Percentiles rank a stretch among this genome's conserved stretches.
These are phyloP conservation scores for Tephrocybe sp. DNA, from an alignment of 768 basidiomycete genomes.

Conservation along the genomic window DNA sequence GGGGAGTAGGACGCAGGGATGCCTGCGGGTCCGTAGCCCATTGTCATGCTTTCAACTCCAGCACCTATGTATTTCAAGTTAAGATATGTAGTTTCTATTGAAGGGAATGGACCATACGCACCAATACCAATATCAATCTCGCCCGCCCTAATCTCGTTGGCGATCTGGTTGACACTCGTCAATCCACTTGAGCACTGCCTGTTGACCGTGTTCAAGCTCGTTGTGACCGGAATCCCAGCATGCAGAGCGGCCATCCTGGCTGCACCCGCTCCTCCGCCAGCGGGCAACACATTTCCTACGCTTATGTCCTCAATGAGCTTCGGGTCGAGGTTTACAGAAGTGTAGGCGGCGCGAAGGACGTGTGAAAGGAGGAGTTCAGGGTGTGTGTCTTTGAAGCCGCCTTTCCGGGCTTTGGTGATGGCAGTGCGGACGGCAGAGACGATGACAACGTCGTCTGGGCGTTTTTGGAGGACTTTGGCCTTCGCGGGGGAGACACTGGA, in stretches of 20 bases:
- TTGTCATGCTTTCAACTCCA: slow-evolving; percentile 90
- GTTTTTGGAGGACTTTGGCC: slow-evolving; percentile 64
- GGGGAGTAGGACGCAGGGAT: slow-evolving; percentile 63
- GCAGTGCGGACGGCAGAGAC: slow-evolving; percentile 88
- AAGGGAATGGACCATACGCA: slow-evolving; percentile 30
- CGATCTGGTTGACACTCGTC: slow-evolving; percentile 79
- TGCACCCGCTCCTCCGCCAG: slow-evolving; percentile 77
- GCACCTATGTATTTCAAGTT: slow-evolving; percentile 60
- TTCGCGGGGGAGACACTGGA: slow-evolving; percentile 39
- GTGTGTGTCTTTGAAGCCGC: slow-evolving; percentile 88
- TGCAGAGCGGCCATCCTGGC: slow-evolving; percentile 88
- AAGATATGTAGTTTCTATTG: neutral
- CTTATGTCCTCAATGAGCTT: slow-evolving; percentile 80
- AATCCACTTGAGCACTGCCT: slow-evolving; percentile 90
- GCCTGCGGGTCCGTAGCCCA: slow-evolving; percentile 58
- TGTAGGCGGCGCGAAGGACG: slow-evolving; percentile 74
- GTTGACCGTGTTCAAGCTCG: slow-evolving; percentile 81
- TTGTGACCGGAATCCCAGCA: slow-evolving; percentile 79
- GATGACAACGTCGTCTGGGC: slow-evolving; percentile 89
- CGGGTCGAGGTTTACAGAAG: slow-evolving; percentile 70
- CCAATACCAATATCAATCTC: slow-evolving; percentile 92
- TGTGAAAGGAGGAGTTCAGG: slow-evolving; percentile 81
- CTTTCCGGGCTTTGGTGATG: slow-evolving; percentile 86
- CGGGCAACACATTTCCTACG: slow-evolving; percentile 87
- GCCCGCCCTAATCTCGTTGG: slow-evolving; percentile 73